Conservation (phyloP, 805 yeast genomes). For the Yamadazyma akitaensis region DNA sequence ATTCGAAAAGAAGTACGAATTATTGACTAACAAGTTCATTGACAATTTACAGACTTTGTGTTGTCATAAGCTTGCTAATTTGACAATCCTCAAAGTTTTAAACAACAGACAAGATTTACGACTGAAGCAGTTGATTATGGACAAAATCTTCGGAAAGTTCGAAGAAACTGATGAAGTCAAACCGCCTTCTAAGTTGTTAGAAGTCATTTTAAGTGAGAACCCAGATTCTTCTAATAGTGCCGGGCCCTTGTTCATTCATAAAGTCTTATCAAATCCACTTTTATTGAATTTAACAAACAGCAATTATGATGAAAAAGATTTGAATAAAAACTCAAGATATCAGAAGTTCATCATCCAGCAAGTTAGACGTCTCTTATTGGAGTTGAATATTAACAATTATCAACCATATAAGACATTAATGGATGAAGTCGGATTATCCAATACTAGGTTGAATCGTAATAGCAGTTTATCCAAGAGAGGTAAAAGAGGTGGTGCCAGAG, state of each 20-base stretch:
- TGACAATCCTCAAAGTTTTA: conserved; percentile 75
- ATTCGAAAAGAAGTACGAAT: conserved; percentile 49
- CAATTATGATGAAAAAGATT: conserved; percentile 35
- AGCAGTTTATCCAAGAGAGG: conserved; percentile 20
- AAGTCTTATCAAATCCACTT: conserved; percentile 71
- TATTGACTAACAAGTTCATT: conserved; percentile 60
- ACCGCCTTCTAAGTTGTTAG: conserved; percentile 47
- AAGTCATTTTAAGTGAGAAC: conserved; percentile 60
- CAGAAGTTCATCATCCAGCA: conserved; percentile 58
- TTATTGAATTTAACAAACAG: conserved; percentile 27
- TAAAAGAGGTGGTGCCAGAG: conserved; percentile 11
- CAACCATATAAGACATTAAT: conserved; percentile 82
- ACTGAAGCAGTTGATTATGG: conserved; percentile 62
- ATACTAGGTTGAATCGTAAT: conserved; percentile 29
- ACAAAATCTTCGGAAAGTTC: conserved; percentile 59
- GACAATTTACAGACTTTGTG: conserved; percentile 64
- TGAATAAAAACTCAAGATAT: conserved; percentile 25
- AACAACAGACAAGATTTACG: conserved; percentile 62
- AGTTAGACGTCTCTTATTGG: conserved; percentile 60
- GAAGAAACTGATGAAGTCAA: conserved; percentile 20
- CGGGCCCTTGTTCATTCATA: conserved; percentile 63
- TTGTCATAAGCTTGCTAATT: conserved; percentile 78
- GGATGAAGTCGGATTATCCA: conserved; percentile 83
- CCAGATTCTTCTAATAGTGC: conserved; percentile 45
- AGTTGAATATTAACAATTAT: conserved; percentile 49